Base-by-base conservation (phyloP, 2,329 filamentous ascomycete species). In the Fusarium gaditjirri region DNA sequence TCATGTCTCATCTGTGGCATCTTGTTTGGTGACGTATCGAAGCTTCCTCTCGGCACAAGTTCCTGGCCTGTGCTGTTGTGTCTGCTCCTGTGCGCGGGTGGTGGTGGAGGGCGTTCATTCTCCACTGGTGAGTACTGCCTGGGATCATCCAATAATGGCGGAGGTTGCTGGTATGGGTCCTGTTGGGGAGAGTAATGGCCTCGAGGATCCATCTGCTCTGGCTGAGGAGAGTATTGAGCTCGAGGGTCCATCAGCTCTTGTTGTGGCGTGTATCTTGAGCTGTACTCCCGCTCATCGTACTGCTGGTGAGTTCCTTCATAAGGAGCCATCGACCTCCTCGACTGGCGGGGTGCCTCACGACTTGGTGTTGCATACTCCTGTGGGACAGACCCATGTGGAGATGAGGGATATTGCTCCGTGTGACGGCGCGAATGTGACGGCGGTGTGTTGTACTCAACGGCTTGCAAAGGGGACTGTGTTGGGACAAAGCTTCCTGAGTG, bases 1-100 rank as follows among this genome's bases (percentile, higher is more conserved):
- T 90, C 88, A 46, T 89, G 87, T 61, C 88, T 84, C 87, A 90
- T 90, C 5, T 81, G 82, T 3, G 81, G 81, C 6, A 81, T 80
- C 74, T 86, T 87, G 42, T 81, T 81, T 23, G 82, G 78, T 5
- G 82, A 79, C 7, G 77, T 68, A 35, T 88, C 86, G 60, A 81
- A 84, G 49, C 79, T 80, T 53, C 76, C 76, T 54, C 84, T 84
- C 31, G 82, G 80, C 7, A 81, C 74, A 44, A 81, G 70, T 29
- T 87, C 86, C 60, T 84, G 80, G 14, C 83, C 75, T 42, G 81
- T 82, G 71, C 82, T 86, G 64, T 82, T 85, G 67, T 86, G 84
- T 65, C 86, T 78, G 29, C 79, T 81, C 63, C 88, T 80, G 70
- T 90, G 88, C 16, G 82, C 87, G 6, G 88, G 88, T 2, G 88